Evolutionary conservation across 805 yeast species (phyloP).

Genomic region (Candida dajiaensis): DNA sequence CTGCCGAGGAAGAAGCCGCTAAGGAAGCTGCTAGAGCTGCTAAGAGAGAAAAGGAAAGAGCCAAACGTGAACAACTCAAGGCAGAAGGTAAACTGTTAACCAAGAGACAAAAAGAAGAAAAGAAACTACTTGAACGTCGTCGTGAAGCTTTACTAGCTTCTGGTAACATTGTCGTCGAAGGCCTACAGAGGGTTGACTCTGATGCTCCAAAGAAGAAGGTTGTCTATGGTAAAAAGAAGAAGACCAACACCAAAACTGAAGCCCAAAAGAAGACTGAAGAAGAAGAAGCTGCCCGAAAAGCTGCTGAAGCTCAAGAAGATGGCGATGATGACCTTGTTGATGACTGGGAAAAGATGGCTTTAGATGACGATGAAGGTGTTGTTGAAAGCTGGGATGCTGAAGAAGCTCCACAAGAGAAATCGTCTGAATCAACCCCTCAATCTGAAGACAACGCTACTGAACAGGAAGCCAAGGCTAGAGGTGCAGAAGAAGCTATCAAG

Average conservation of each 20-base stretch:
- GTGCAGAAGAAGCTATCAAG: conserved; percentile 17
- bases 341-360: conserved; percentile 78
- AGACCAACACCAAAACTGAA: conserved; percentile 28
- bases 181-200: conserved; percentile 38
- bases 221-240: conserved; percentile 70
- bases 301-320: conserved; percentile 25
- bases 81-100: conserved; percentile 94
- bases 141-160: conserved; percentile 76
- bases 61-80: conserved; percentile 83
- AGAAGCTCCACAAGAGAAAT: conserved; percentile 12
- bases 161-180: conserved; percentile 70
- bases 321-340: conserved; percentile 47
- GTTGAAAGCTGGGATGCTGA: conserved; percentile 47
- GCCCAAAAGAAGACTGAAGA: conserved; percentile 11
- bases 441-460: conserved; percentile 27
- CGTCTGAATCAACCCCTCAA: conserved; percentile 24
- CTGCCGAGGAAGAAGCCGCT: conserved; percentile 36
- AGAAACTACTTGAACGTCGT: conserved; percentile 79
- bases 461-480: conserved; percentile 24
- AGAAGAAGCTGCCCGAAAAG: conserved; percentile 20
- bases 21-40: conserved; percentile 51
- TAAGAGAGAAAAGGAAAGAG: conserved; percentile 84
- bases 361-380: conserved; percentile 49
- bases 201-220: conserved; percentile 48
- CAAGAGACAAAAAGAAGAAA: conserved; percentile 93